Conservation (phyloP, 345 rosid species). For the Rhodamnia rubescens region DNA sequence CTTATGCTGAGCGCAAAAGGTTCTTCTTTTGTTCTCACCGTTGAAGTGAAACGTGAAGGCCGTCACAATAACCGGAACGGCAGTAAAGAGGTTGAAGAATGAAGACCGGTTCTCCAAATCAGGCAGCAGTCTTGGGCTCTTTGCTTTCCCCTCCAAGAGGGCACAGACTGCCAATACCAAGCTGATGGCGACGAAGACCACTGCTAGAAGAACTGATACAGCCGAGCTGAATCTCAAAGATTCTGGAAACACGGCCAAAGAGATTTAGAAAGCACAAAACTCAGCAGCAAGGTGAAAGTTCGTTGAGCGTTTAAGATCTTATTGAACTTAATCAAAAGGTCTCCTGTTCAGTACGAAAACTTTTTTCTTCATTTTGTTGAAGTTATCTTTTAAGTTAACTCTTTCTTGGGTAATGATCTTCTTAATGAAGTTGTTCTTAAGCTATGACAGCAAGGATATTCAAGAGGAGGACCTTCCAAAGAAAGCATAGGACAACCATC, state of each 20-base stretch:
- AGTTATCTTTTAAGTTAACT: neutral
- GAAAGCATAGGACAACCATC: neutral
- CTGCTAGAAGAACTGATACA: conserved; percentile 52
- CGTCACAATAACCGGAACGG: conserved; percentile 83
- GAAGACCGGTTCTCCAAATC: conserved; percentile 29
- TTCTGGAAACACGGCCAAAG: conserved; percentile 23
- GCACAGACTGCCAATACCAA: conserved; percentile 54
- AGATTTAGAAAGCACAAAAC: neutral
- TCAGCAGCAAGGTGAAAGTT: neutral
- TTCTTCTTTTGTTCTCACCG: conserved; percentile 24
- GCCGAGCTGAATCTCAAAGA: conserved; percentile 55
- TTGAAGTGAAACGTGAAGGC: conserved; percentile 94
- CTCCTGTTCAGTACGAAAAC: neutral
- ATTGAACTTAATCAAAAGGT: neutral
- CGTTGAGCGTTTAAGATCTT: neutral
- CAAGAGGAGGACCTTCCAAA: neutral
- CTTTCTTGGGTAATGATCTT: neutral
- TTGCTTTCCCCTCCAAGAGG: conserved; percentile 48
- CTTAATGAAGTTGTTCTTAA: neutral
- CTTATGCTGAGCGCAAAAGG: neutral
- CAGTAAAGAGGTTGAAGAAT: conserved; percentile 70
- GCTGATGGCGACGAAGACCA: conserved; percentile 62
- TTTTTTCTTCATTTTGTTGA: neutral
- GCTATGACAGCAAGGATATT: neutral
- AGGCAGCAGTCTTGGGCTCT: conserved; percentile 57